Conservation (phyloP, 352 stramenopile genomes). For the Blastocystis sp. region DNA sequence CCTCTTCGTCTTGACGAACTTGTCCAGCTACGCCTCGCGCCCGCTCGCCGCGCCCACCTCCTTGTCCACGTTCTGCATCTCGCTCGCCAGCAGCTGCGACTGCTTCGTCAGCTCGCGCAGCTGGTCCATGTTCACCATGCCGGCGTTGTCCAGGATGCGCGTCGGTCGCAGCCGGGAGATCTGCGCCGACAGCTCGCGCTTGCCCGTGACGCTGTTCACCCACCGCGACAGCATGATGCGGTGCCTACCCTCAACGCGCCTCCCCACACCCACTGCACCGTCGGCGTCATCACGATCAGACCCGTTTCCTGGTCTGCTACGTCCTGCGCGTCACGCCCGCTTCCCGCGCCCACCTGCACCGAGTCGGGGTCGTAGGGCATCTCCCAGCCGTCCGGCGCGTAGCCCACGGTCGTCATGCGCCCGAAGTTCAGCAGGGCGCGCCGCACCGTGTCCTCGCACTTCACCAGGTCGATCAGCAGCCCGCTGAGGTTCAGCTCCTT, state of each 20-base stretch:
- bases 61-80: background rate
- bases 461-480: constrained; percentile 7
- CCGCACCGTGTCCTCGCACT: constrained; percentile 26
- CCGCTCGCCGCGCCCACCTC: background rate
- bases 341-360: background rate
- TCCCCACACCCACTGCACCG: background rate
- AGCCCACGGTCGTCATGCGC: background rate
- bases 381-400: background rate
- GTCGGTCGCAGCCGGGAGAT: background rate
- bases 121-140: background rate
- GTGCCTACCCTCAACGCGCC: background rate
- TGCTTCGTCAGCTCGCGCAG: background rate
- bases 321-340: background rate
- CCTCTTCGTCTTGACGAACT: constrained; percentile 74
- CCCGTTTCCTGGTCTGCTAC: background rate
- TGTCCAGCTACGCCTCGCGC: constrained; percentile 72
- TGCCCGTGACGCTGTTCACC: background rate
- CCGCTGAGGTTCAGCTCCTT: background rate
- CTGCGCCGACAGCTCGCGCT: constrained; percentile 10
- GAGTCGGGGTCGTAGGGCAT: background rate
- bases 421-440: constrained; percentile 34
- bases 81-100: background rate
- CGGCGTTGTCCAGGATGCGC: background rate
- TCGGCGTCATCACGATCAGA: constrained; percentile 26
- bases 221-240: constrained; percentile 30